These are phyloP conservation scores for Blastocystis sp. DNA, from an alignment of 352 stramenopile species.

Conservation along the genomic window DNA sequence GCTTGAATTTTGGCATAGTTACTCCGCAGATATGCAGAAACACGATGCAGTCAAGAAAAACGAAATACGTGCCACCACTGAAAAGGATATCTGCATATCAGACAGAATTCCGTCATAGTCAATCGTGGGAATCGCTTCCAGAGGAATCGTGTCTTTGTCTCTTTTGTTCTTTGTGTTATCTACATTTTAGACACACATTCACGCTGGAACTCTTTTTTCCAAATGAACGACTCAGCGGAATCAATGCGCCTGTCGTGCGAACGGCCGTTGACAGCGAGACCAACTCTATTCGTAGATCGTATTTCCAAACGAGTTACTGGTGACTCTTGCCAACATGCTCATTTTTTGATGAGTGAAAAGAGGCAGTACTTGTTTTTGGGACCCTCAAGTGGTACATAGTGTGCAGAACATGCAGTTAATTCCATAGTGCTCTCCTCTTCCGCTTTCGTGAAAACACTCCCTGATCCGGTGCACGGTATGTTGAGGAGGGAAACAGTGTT, in stretches of 20 bases:
- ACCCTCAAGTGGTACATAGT: neutral
- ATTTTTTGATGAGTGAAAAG: neutral
- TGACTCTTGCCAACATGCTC: no score
- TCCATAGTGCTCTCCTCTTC: neutral
- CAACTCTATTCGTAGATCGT: neutral
- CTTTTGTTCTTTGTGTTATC: neutral
- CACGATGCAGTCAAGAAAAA: neutral
- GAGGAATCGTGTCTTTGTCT: neutral
- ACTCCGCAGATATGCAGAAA: constrained; percentile 28
- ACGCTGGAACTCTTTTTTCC: constrained; percentile 29
- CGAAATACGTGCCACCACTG: neutral
- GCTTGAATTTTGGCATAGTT: constrained; percentile 44
- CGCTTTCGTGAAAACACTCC: neutral
- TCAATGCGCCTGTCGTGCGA: neutral
- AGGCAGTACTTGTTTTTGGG: neutral
- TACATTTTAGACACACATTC: neutral
- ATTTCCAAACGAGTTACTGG: no score
- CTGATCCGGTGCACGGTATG: neutral
- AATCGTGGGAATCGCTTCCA: neutral
- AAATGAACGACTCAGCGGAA: neutral
- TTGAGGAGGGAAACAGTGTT: neutral
- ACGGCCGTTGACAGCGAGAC: neutral
- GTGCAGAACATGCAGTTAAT: neutral
- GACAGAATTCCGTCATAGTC: neutral
- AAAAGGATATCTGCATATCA: constrained; percentile 58